These are phyloP conservation scores for Saururus chinensis DNA, from an alignment of 164 flowering plant species.

Conservation along the genomic window DNA sequence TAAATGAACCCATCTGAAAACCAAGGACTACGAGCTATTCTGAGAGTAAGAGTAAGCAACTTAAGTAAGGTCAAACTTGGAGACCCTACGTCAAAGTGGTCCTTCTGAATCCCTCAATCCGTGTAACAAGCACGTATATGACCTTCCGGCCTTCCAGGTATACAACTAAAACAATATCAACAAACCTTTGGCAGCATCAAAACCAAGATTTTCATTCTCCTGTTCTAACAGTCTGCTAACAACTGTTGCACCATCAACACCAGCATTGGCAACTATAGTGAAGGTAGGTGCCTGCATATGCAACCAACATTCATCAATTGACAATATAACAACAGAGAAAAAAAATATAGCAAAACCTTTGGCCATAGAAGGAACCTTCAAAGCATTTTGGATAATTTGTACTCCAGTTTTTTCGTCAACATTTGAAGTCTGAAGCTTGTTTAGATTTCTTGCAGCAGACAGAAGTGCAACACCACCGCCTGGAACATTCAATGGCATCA, in stretches of 20 bases:
- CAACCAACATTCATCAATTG: constrained; percentile 1
- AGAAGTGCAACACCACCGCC: constrained; percentile 93
- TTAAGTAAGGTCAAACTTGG: no score
- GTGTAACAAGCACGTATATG: no score
- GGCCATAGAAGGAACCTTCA: constrained; percentile 49
- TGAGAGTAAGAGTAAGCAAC: no score
- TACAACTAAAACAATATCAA: no score
- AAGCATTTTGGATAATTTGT: constrained; percentile 63
- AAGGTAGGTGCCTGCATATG: constrained; percentile 50
- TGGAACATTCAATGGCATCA: constrained; percentile 11
- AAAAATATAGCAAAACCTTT: constrained; percentile 1
- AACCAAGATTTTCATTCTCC: constrained; percentile 60
- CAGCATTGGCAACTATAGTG: constrained; percentile 81
- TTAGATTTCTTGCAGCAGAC: constrained; percentile 62
- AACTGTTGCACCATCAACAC: constrained; percentile 60
- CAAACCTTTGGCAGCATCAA: constrained; percentile 87
- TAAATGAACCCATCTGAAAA: no score
- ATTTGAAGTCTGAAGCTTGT: constrained; percentile 51
- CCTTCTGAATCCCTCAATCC: no score
- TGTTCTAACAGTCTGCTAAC: constrained; percentile 75
- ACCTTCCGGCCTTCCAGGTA: no score
- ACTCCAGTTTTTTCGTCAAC: constrained; percentile 72
- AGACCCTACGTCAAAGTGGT: no score
- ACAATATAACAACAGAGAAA: neutral
- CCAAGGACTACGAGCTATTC: no score